Conservation (phyloP, 805 yeast species). For the Monosporozyma yasuniensis region DNA sequence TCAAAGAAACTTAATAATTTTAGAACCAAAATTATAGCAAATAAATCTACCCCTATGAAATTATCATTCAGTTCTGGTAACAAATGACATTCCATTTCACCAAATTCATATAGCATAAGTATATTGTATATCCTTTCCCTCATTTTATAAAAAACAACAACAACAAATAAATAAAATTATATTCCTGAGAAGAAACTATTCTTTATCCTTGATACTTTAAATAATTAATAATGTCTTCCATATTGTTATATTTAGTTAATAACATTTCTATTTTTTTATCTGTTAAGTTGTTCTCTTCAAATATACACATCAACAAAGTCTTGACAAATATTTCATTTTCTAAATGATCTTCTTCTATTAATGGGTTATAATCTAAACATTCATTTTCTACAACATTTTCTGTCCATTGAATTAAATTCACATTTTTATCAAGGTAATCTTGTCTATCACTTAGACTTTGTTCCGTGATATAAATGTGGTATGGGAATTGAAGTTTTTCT, state of each 20-base stretch:
- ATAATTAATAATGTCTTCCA: slow-evolving; percentile 3
- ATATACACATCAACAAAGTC: slow-evolving; percentile 3
- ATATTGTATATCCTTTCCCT: neutral
- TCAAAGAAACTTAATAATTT: slow-evolving; percentile 46
- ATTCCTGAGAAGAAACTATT: neutral
- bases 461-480: slow-evolving; percentile 5
- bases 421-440: slow-evolving; percentile 4
- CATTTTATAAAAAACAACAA: no score
- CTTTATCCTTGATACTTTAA: neutral
- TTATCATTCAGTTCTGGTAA: slow-evolving; percentile 9
- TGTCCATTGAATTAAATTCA: neutral
- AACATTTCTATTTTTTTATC: slow-evolving; percentile 5
- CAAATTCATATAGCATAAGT: neutral
- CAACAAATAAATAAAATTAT: neutral
- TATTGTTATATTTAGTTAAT: neutral
- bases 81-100: neutral
- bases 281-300: neutral
- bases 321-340: slow-evolving; percentile 5
- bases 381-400: neutral
- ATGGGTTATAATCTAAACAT: neutral
- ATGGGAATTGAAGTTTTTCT: neutral
- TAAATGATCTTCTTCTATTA: neutral
- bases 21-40: slow-evolving; percentile 26
- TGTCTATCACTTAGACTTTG: slow-evolving; percentile 7
- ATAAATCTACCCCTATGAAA: slow-evolving; percentile 18